Conservation (phyloP, 2,329 filamentous ascomycete species). For the Diplodia seriata region DNA sequence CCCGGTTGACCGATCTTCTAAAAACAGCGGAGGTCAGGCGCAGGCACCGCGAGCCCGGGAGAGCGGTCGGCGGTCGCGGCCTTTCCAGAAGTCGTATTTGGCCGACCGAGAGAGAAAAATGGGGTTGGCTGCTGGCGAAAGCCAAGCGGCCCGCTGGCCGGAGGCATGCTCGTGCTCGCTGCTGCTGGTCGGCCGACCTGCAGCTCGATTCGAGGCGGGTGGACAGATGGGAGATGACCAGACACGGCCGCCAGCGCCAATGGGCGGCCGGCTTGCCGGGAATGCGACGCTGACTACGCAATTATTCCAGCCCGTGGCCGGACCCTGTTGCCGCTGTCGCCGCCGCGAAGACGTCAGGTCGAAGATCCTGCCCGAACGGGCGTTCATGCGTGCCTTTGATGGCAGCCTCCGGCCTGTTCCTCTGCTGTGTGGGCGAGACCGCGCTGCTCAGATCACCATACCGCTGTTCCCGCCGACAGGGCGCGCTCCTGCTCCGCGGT, state of each 20-base stretch:
- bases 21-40: constrained; percentile 3
- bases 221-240: constrained; percentile 3
- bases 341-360: constrained; percentile 19
- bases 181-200: neutral
- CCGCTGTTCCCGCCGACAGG: constrained; percentile 23
- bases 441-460: constrained; percentile 17
- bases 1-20: constrained; percentile 11
- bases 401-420: constrained; percentile 11
- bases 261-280: neutral
- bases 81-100: constrained; percentile 7
- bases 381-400: constrained; percentile 10
- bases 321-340: constrained; percentile 13
- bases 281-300: constrained; percentile 23
- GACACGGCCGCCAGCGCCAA: constrained; percentile 8
- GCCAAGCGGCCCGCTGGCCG: neutral
- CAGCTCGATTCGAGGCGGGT: constrained; percentile 1
- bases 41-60: constrained; percentile 17
- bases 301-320: neutral
- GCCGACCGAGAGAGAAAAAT: constrained; percentile 13
- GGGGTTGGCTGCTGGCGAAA: constrained; percentile 6
- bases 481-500: constrained; percentile 8
- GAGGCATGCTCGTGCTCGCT: neutral
- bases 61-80: constrained; percentile 10
- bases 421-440: constrained; percentile 18
- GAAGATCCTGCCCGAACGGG: constrained; percentile 25